These are phyloP conservation scores for Prunella vulgaris DNA, from an alignment of 257 asterid genomes.

Conservation along the genomic window DNA sequence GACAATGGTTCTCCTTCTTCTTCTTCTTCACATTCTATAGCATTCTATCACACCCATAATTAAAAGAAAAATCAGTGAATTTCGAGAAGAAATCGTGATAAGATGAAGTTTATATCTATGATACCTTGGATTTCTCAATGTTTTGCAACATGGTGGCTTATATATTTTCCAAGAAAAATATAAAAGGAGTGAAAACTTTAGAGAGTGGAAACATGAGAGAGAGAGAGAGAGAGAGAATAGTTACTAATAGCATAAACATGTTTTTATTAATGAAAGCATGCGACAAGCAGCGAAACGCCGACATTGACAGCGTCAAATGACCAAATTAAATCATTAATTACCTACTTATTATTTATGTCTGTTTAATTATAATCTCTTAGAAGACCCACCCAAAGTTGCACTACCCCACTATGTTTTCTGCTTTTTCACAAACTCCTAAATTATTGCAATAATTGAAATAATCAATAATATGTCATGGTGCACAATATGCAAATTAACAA, in stretches of 20 bases:
- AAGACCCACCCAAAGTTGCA: not conserved
- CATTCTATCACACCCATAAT: conserved; percentile 18
- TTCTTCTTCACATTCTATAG: conserved; percentile 26
- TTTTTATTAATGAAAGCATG: conserved; percentile 7
- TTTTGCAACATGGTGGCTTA: conserved; percentile 43
- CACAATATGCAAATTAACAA: not conserved
- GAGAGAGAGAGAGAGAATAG: not conserved
- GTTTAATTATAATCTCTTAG: not conserved
- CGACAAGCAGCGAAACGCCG: conserved; percentile 29
- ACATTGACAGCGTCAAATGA: conserved; percentile 29
- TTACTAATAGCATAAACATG: conserved; percentile 3
- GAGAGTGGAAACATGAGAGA: not conserved
- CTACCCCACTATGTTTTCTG: conserved; percentile 19
- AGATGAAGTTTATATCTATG: not conserved
- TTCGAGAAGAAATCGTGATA: not conserved
- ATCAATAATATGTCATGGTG: not conserved
- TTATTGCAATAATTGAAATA: not conserved
- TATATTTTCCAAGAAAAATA: not conserved
- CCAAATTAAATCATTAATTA: conserved; percentile 13
- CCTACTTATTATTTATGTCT: not conserved
- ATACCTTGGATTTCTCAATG: conserved; percentile 42
- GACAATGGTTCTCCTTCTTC: conserved; percentile 27
- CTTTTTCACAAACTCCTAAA: conserved; percentile 5
- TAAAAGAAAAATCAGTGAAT: not conserved
- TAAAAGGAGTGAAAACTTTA: not conserved